Evolutionary conservation across 108 stramenopile species (phyloP).

Genomic region (Ochromonas danica): DNA sequence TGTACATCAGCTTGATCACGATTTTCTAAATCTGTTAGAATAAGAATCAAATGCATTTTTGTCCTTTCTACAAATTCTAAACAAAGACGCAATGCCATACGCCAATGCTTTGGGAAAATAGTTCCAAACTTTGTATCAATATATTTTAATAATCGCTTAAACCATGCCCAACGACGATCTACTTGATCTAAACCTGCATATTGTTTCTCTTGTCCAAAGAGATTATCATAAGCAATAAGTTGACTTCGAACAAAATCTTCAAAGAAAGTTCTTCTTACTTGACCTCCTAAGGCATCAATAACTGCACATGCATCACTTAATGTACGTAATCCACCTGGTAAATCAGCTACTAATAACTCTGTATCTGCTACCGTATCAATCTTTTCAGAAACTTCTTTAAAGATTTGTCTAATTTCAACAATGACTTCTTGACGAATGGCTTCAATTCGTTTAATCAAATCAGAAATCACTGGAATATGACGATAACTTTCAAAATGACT

Average conservation of each 20-base stretch:
- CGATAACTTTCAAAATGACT: constrained; percentile 63
- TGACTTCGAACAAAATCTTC: constrained; percentile 74
- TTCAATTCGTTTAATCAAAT: constrained; percentile 45
- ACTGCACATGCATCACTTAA: constrained; percentile 83
- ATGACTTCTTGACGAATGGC: constrained; percentile 42
- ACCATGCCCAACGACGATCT: constrained; percentile 90
- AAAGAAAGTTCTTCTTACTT: constrained; percentile 62
- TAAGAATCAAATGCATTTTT: constrained; percentile 39
- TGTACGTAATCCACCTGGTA: constrained; percentile 43
- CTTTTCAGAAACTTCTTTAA: constrained; percentile 46
- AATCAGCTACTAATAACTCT: neutral
- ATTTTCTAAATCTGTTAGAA: constrained; percentile 48
- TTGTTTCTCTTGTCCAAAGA: constrained; percentile 55
- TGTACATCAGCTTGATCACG: constrained; percentile 75
- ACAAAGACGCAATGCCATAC: constrained; percentile 51
- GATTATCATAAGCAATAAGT: constrained; percentile 68
- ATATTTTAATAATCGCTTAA: constrained; percentile 67
- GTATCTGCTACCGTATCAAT: constrained; percentile 30
- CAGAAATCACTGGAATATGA: constrained; percentile 53
- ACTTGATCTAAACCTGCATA: constrained; percentile 67
- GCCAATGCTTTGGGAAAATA: constrained; percentile 90
- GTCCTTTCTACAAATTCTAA: constrained; percentile 29
- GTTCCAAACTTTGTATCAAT: constrained; percentile 71
- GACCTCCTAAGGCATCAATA: constrained; percentile 85
- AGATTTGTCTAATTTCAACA: constrained; percentile 51